phyloP scores from a whole-genome alignment of 2,329 filamentous ascomycete species.

The Fusarium irregulare region DNA sequence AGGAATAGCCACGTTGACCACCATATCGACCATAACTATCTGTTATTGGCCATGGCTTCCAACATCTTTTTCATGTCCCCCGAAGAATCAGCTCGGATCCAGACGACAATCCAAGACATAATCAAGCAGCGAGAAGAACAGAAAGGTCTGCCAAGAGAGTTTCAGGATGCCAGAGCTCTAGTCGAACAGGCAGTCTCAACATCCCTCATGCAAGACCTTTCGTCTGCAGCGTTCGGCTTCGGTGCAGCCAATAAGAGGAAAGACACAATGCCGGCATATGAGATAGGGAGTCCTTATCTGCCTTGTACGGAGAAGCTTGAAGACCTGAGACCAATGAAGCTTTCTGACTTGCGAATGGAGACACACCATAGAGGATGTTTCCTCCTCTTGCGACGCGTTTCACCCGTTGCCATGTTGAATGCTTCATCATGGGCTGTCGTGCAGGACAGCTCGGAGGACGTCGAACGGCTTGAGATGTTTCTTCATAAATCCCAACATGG shows the following conservation, averaged over 20 bases:
- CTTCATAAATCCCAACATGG: conserved; percentile 51
- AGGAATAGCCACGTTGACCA: accelerated
- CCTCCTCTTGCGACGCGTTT: conserved; percentile 45
- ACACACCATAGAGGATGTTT: conserved; percentile 47
- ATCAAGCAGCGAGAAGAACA: conserved; percentile 39
- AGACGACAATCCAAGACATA: conserved; percentile 36
- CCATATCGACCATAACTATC: accelerated
- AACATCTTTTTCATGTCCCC: conserved; percentile 49
- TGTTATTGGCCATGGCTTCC: accelerated
- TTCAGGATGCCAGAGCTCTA: conserved; percentile 31
- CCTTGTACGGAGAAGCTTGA: conserved; percentile 38
- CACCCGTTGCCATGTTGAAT: conserved; percentile 41
- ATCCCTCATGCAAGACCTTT: conserved; percentile 51
- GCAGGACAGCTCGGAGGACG: conserved; percentile 42
- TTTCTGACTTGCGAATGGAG: conserved; percentile 45
- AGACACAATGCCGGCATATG: conserved; percentile 46
- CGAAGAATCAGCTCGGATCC: conserved; percentile 48
- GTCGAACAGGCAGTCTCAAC: conserved; percentile 45
- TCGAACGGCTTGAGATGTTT: conserved; percentile 47
- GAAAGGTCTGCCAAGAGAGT: conserved; percentile 34
- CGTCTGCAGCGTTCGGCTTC: conserved; percentile 30
- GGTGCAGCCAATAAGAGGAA: conserved; percentile 20
- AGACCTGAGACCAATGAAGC: conserved; percentile 42
- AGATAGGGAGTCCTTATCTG: conserved; percentile 43
- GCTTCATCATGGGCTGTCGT: conserved; percentile 49